phyloP scores from a whole-genome alignment of 495 filamentous ascomycete species.

The Gamarada debralockiae region DNA sequence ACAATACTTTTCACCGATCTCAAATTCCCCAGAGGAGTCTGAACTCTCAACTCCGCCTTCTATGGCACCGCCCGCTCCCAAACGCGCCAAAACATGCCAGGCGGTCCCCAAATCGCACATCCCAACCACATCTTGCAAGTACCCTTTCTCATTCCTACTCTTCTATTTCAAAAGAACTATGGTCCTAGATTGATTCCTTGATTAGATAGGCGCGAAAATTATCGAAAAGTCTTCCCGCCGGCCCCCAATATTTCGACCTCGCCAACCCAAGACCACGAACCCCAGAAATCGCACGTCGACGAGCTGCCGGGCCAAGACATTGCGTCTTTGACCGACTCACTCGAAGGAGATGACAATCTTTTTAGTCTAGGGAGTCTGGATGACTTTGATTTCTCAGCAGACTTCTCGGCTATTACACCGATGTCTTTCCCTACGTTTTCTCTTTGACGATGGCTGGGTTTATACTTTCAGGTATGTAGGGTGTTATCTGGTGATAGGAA shows the following conservation, averaged over 20 bases:
- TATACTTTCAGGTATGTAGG: too few relatives aligned
- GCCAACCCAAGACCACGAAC: neutral
- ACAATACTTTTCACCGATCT: too few relatives aligned
- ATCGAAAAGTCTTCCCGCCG: neutral
- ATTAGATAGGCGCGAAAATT: slow-evolving; percentile 4
- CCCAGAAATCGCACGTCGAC: neutral
- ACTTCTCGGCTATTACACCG: neutral
- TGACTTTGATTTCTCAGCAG: neutral
- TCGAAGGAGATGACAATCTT: neutral
- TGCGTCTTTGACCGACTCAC: neutral
- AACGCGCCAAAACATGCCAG: neutral
- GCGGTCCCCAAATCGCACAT: neutral
- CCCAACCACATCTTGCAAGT: slow-evolving; percentile 9
- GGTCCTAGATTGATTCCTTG: slow-evolving; percentile 21
- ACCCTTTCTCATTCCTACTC: neutral
- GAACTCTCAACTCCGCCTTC: too few relatives aligned
- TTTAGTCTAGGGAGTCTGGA: neutral
- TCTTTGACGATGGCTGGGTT: too few relatives aligned
- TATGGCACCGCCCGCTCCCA: neutral
- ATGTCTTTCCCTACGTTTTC: too few relatives aligned
- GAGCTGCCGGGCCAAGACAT: neutral
- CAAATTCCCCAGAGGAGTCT: too few relatives aligned
- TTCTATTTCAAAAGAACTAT: slow-evolving; percentile 12
- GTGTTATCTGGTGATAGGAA: too few relatives aligned
- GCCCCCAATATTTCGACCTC: neutral